Evolutionary conservation across 768 basidiomycete species (phyloP).

Genomic region (Termitomyces bulborhizus): DNA sequence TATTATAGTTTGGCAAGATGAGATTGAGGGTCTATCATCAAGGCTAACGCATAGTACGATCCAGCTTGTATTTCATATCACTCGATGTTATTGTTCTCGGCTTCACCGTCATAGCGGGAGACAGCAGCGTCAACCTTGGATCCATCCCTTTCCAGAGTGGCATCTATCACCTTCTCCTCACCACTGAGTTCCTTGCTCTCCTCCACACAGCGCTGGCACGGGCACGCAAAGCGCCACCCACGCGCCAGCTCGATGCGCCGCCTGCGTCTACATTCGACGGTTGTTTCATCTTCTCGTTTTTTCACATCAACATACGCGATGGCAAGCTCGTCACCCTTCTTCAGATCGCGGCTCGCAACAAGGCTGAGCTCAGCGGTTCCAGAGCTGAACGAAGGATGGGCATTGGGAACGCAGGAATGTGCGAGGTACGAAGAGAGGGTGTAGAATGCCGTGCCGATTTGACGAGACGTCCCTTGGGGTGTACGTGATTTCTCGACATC

Average conservation of each 20-base stretch:
- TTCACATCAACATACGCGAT: slow-evolving; percentile 71
- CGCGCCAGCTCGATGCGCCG: slow-evolving; percentile 69
- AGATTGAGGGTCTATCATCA: neutral
- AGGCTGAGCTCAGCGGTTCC: slow-evolving; percentile 70
- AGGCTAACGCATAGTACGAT: too few relatives aligned
- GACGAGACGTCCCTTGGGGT: slow-evolving; percentile 66
- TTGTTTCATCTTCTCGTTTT: slow-evolving; percentile 46
- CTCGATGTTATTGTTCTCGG: slow-evolving; percentile 13
- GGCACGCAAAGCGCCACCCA: slow-evolving; percentile 80
- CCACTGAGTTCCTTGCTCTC: slow-evolving; percentile 39
- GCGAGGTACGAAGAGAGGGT: slow-evolving; percentile 69
- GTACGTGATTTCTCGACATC: slow-evolving; percentile 72
- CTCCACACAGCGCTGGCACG: slow-evolving; percentile 55
- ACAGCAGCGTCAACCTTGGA: slow-evolving; percentile 38
- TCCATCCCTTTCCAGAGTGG: slow-evolving; percentile 39
- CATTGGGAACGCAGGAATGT: slow-evolving; percentile 72
- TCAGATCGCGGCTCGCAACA: slow-evolving; percentile 58
- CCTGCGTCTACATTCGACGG: slow-evolving; percentile 50
- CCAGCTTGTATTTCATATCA: neutral
- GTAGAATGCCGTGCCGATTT: slow-evolving; percentile 74
- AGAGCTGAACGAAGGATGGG: slow-evolving; percentile 54
- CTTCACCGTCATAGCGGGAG: slow-evolving; percentile 17
- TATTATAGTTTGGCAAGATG: neutral
- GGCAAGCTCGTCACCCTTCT: slow-evolving; percentile 71
- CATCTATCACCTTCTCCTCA: slow-evolving; percentile 24